Percentiles rank a stretch among this genome's conserved stretches.
These are phyloP conservation scores for Clonostachys sp. DNA, from an alignment of 2,329 filamentous ascomycete genomes.

Conservation along the genomic window DNA sequence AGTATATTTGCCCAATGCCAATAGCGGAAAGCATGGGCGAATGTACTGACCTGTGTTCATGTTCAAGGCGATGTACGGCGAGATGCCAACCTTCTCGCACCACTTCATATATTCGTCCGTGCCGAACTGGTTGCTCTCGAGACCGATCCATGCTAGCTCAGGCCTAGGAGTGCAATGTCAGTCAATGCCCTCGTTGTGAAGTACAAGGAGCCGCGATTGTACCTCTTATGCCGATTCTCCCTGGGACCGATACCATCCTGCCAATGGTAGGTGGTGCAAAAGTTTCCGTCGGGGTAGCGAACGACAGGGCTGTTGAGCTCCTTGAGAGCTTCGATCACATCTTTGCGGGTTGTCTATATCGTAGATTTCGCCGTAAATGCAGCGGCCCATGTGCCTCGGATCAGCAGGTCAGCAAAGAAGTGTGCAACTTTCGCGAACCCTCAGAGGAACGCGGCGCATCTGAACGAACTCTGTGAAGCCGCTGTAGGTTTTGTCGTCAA, in stretches of 20 bases:
- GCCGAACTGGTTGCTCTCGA: slow-evolving; percentile 74
- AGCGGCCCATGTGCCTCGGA: slow-evolving; percentile 77
- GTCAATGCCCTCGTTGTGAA: neutral
- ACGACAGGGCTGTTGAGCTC: slow-evolving; percentile 74
- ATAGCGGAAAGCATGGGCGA: too few species aligned
- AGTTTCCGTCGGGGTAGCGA: slow-evolving; percentile 80
- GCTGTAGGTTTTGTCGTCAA: slow-evolving; percentile 77
- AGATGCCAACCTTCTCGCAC: slow-evolving; percentile 67
- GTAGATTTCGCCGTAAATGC: slow-evolving; percentile 84
- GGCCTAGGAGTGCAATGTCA: slow-evolving; percentile 36
- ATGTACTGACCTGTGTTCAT: slow-evolving; percentile 63
- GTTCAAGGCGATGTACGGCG: slow-evolving; percentile 78
- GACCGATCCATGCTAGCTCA: slow-evolving; percentile 75
- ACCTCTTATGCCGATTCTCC: slow-evolving; percentile 56
- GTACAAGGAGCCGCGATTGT: slow-evolving; percentile 1
- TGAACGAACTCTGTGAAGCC: slow-evolving; percentile 71
- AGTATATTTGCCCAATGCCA: too few species aligned
- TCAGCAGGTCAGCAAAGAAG: slow-evolving; percentile 1
- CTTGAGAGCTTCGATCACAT: slow-evolving; percentile 70
- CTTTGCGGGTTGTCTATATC: slow-evolving; percentile 71
- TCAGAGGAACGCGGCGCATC: too few species aligned
- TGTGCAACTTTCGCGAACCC: neutral
- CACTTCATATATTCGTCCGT: slow-evolving; percentile 85
- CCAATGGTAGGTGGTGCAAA: slow-evolving; percentile 83
- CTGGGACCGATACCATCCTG: slow-evolving; percentile 72